Percentiles rank a stretch among this genome's conserved stretches.
Evolutionary conservation across 345 rosid species (phyloP).

Genomic region (Stellera chamaejasme): DNA sequence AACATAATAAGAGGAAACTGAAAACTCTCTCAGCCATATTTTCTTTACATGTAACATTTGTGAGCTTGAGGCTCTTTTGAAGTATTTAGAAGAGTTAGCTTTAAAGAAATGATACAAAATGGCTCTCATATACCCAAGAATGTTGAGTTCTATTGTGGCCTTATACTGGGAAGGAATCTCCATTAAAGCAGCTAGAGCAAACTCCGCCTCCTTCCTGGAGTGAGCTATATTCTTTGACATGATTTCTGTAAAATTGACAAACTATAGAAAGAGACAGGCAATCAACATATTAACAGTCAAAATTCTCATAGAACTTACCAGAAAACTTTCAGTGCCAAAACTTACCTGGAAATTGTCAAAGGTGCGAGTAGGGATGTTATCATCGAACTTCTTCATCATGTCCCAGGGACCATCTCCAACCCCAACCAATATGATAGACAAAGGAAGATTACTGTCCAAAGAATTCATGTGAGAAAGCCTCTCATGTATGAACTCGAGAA

Average conservation of each 20-base stretch:
- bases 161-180: conserved; percentile 65
- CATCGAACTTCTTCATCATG: conserved; percentile 54
- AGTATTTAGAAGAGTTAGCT: too few relatives aligned
- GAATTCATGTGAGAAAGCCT: too few relatives aligned
- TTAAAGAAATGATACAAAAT: background rate
- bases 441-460: conserved; percentile 38
- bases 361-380: conserved; percentile 50
- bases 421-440: conserved; percentile 46
- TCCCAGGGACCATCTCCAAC: conserved; percentile 70
- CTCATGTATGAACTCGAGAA: too few relatives aligned
- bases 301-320: too few relatives aligned
- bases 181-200: conserved; percentile 58
- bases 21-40: conserved; percentile 44
- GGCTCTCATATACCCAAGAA: conserved; percentile 38
- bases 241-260: conserved; percentile 60
- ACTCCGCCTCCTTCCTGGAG: conserved; percentile 47
- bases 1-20: conserved; percentile 69
- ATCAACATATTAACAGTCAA: background rate
- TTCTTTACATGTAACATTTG: conserved; percentile 26
- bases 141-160: conserved; percentile 49
- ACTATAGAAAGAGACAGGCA: conserved; percentile 20
- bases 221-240: conserved; percentile 43
- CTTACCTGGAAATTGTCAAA: conserved; percentile 54
- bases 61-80: too few relatives aligned
- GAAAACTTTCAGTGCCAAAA: background rate